Conservation (phyloP, 2,329 filamentous ascomycete genomes). For the Beauveria pseudobassiana region DNA sequence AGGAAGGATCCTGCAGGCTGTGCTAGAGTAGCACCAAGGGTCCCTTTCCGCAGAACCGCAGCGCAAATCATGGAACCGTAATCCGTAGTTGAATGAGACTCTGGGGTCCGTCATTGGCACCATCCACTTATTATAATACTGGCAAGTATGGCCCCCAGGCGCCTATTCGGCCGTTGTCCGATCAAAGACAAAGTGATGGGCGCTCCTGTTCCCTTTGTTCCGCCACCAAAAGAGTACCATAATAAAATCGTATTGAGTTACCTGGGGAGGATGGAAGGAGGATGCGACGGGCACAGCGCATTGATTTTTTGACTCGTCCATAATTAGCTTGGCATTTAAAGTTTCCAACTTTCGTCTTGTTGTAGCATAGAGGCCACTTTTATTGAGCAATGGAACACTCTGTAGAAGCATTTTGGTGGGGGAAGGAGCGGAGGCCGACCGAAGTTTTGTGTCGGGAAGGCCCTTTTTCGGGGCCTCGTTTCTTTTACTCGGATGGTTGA, state of each 20-base stretch:
- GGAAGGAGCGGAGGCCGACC: background rate
- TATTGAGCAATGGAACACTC: background rate
- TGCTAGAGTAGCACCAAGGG: background rate
- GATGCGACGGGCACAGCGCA: background rate
- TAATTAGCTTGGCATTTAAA: background rate
- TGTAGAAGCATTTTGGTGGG: background rate
- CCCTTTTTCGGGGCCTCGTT: background rate
- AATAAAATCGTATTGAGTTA: background rate
- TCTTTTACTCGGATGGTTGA: background rate
- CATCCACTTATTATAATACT: too few relatives aligned
- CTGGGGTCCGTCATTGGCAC: background rate
- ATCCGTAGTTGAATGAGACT: background rate
- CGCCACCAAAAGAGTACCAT: background rate
- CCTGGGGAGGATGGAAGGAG: background rate
- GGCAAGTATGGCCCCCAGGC: background rate
- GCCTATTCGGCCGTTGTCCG: constrained; percentile 1
- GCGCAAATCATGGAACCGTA: background rate
- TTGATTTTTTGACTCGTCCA: background rate
- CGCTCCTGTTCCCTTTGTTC: background rate
- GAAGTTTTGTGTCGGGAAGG: background rate
- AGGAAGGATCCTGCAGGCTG: background rate
- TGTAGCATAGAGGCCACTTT: background rate
- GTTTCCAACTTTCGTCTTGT: background rate
- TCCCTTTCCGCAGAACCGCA: background rate
- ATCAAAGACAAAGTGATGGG: background rate